Percentiles rank a stretch among this genome's conserved stretches.
Conservation (phyloP, 2,329 filamentous ascomycete species). For the Akanthomyces uredinophilus region DNA sequence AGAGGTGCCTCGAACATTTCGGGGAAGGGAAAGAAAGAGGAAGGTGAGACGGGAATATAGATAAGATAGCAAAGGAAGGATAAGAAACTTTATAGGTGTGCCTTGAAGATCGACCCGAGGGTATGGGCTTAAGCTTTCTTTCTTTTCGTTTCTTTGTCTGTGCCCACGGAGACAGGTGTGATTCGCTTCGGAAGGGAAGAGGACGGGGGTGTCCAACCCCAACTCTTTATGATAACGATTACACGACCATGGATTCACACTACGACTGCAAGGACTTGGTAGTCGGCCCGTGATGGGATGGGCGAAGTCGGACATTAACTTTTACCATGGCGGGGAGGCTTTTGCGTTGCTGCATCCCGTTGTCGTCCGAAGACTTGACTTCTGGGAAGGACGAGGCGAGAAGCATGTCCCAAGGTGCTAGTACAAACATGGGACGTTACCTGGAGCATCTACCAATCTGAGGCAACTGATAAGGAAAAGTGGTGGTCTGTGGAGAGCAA, state of each 20-base stretch:
- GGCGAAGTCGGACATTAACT: constrained; percentile 7
- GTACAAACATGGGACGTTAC: constrained; percentile 11
- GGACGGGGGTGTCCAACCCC: not conserved
- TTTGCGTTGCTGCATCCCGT: not conserved
- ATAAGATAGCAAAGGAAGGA: not conserved
- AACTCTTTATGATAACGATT: constrained; percentile 12
- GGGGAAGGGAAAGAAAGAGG: not conserved
- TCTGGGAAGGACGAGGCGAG: not conserved
- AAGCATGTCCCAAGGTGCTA: not conserved
- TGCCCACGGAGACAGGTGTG: not conserved
- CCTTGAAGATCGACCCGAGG: not conserved
- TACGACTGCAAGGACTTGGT: not conserved
- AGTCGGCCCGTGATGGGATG: constrained; percentile 11
- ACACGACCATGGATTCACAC: not conserved
- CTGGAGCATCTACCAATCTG: constrained; percentile 1
- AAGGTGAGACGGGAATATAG: not conserved
- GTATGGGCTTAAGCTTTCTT: not conserved
- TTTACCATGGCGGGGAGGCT: not conserved
- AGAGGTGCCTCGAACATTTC: constrained; percentile 10
- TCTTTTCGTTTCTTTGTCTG: not conserved
- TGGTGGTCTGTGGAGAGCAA: constrained; percentile 1
- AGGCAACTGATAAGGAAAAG: constrained; percentile 7
- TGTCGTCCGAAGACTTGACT: constrained; percentile 4
- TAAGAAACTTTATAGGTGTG: constrained; percentile 10
- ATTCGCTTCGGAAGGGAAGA: not conserved